Conservation (phyloP, 2,329 filamentous ascomycete species). For the Elsinoe fawcettii region DNA sequence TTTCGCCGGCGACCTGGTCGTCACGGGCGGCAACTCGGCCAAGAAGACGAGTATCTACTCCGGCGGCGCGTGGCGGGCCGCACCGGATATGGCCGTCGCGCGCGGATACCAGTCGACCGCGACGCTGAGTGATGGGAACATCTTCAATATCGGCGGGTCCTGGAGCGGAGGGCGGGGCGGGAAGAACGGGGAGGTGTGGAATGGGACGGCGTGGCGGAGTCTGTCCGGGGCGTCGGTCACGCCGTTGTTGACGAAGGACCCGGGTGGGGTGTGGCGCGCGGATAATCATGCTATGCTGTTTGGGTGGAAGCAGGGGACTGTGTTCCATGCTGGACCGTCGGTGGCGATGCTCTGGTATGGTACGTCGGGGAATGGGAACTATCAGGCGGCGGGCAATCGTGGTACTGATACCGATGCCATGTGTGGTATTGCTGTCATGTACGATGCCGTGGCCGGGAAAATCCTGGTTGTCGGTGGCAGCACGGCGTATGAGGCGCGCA, state of each 20-base stretch:
- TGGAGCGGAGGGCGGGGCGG: constrained; percentile 43
- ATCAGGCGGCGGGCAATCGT: constrained; percentile 38
- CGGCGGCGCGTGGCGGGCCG: constrained; percentile 36
- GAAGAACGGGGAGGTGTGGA: constrained; percentile 48
- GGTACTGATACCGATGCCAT: constrained; percentile 44
- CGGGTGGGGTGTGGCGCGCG: constrained; percentile 36
- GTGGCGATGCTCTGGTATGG: constrained; percentile 52
- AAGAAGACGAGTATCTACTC: constrained; percentile 39
- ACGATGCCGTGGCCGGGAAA: constrained; percentile 12
- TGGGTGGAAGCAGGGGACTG: constrained; percentile 39
- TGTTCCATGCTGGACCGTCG: constrained; percentile 51
- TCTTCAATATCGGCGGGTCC: constrained; percentile 54
- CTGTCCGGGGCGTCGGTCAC: constrained; percentile 30
- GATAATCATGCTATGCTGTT: constrained; percentile 52
- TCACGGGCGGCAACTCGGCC: constrained; percentile 48
- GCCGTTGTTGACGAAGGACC: constrained; percentile 45
- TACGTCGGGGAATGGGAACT: constrained; percentile 37
- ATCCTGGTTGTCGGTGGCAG: constrained; percentile 48
- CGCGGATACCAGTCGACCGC: constrained; percentile 48
- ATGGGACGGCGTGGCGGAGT: constrained; percentile 46
- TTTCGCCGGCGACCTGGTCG: constrained; percentile 42
- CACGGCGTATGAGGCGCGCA: constrained; percentile 38
- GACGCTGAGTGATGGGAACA: constrained; percentile 44
- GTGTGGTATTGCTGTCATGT: constrained; percentile 47
- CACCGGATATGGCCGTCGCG: constrained; percentile 38